These are phyloP conservation scores for Boletus fagicola DNA, from an alignment of 768 basidiomycete species.

Conservation along the genomic window DNA sequence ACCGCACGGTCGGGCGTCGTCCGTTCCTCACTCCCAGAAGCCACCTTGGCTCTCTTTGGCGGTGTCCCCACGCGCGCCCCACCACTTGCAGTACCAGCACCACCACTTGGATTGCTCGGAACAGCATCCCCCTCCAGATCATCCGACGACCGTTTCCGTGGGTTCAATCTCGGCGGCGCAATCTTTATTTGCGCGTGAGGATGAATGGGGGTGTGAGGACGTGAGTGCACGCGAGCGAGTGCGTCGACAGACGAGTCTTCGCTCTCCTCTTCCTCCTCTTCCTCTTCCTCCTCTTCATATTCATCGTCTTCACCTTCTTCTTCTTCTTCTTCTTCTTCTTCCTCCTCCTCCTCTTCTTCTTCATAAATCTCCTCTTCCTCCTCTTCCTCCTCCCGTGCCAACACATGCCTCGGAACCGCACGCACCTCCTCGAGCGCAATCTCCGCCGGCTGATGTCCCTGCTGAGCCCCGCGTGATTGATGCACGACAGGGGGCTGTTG, in stretches of 20 bases:
- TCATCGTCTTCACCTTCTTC: conserved; percentile 26
- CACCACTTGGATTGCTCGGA: not conserved
- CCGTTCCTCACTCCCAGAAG: conserved; percentile 8
- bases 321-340: conserved; percentile 34
- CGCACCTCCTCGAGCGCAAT: conserved; percentile 29
- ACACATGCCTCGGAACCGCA: conserved; percentile 15
- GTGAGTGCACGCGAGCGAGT: conserved; percentile 5
- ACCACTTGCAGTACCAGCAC: not conserved
- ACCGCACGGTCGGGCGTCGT: not conserved
- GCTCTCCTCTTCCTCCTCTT: conserved; percentile 33
- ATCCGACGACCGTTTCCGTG: conserved; percentile 38
- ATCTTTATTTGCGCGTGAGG: conserved; percentile 10
- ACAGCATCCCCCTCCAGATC: conserved; percentile 34
- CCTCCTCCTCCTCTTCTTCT: conserved; percentile 26
- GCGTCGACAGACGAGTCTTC: conserved; percentile 22
- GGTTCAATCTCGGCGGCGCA: conserved; percentile 14
- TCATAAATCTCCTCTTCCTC: conserved; percentile 25
- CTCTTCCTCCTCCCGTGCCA: conserved; percentile 30
- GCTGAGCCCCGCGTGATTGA: conserved; percentile 8
- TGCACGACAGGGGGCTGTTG: conserved; percentile 7
- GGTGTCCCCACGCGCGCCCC: conserved; percentile 34
- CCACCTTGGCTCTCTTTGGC: conserved; percentile 40
- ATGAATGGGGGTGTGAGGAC: conserved; percentile 1
- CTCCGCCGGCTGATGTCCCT: conserved; percentile 16
- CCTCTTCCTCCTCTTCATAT: conserved; percentile 25